Evolutionary conservation across 192 early-diverging fungal species (phyloP).

Genomic region (Funneliformis mosseae): DNA sequence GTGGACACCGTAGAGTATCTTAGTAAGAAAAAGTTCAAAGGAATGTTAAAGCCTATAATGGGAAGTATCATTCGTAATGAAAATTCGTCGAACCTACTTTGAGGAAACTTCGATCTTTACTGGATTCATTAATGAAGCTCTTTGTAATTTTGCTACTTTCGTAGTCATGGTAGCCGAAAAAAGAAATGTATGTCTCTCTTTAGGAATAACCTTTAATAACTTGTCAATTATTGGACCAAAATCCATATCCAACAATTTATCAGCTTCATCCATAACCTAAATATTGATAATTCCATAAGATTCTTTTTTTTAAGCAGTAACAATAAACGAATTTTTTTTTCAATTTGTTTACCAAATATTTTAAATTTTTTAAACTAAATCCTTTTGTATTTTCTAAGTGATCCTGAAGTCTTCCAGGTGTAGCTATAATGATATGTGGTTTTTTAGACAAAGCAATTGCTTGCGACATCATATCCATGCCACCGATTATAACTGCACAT

Average conservation of each 20-base stretch:
- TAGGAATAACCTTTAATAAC: conserved; percentile 88
- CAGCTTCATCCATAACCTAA: conserved; percentile 87
- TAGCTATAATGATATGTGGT: conserved; percentile 94
- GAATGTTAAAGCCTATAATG: neutral
- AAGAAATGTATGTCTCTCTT: conserved; percentile 89
- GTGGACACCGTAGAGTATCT: conserved; percentile 93
- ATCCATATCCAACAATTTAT: conserved; percentile 91
- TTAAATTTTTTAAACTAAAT: conserved; percentile 86
- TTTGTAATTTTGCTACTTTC: conserved; percentile 95
- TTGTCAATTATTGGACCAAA: conserved; percentile 97
- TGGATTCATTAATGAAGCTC: conserved; percentile 86
- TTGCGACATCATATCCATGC: conserved; percentile 98
- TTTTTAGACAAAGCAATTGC: conserved; percentile 92
- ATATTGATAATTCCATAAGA: neutral
- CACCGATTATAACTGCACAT: conserved; percentile 90
- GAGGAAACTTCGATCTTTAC: conserved; percentile 95
- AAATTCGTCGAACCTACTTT: conserved; percentile 56
- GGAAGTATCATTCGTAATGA: neutral
- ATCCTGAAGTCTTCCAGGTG: conserved; percentile 93
- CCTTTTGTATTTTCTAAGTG: conserved; percentile 99
- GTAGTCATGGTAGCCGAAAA: conserved; percentile 99
- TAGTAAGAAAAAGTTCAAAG: neutral
- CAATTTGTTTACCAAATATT: conserved; percentile 70
- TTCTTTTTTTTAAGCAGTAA: neutral
- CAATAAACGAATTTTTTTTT: too few relatives aligned